Percentiles rank a stretch among this genome's conserved stretches.
Evolutionary conservation across 2,329 filamentous ascomycete species (phyloP).

Genomic region (Alternaria infectoria): DNA sequence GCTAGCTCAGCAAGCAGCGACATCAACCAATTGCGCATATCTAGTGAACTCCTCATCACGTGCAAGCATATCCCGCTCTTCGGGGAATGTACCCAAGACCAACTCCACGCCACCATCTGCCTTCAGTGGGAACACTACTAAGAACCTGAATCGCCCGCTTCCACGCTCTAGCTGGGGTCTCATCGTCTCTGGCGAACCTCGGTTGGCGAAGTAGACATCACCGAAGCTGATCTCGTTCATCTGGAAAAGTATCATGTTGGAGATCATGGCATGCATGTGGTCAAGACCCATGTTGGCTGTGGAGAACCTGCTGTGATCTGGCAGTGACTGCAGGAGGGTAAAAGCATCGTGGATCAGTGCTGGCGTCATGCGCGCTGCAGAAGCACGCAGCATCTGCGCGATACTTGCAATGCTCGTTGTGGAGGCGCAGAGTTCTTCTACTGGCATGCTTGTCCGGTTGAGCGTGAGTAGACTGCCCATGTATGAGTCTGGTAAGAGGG

Average conservation of each 20-base stretch:
- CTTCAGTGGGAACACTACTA: slow-evolving; percentile 34
- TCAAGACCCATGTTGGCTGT: slow-evolving; percentile 32
- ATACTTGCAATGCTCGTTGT: slow-evolving; percentile 26
- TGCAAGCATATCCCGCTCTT: slow-evolving; percentile 56
- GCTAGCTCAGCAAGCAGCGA: background rate
- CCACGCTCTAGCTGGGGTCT: slow-evolving; percentile 36
- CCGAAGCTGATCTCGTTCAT: slow-evolving; percentile 25
- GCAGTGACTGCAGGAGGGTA: slow-evolving; percentile 27
- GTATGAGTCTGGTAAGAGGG: slow-evolving; percentile 30
- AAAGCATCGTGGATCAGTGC: slow-evolving; percentile 36
- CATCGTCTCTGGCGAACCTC: slow-evolving; percentile 31
- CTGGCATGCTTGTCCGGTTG: slow-evolving; percentile 31
- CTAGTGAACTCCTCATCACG: slow-evolving; percentile 52
- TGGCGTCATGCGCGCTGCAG: slow-evolving; percentile 30
- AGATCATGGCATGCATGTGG: slow-evolving; percentile 34
- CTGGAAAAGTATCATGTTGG: slow-evolving; percentile 33
- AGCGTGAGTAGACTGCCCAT: slow-evolving; percentile 39
- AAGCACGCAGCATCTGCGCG: slow-evolving; percentile 27
- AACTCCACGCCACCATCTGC: slow-evolving; percentile 30
- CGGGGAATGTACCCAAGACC: slow-evolving; percentile 28
- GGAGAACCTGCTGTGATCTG: slow-evolving; percentile 21
- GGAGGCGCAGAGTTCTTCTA: slow-evolving; percentile 28
- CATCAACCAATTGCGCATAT: slow-evolving; percentile 36
- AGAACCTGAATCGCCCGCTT: slow-evolving; percentile 30
- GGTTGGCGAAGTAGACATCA: slow-evolving; percentile 24